Conservation (phyloP, 2,329 filamentous ascomycete genomes). For the Bipolaris zeicola region DNA sequence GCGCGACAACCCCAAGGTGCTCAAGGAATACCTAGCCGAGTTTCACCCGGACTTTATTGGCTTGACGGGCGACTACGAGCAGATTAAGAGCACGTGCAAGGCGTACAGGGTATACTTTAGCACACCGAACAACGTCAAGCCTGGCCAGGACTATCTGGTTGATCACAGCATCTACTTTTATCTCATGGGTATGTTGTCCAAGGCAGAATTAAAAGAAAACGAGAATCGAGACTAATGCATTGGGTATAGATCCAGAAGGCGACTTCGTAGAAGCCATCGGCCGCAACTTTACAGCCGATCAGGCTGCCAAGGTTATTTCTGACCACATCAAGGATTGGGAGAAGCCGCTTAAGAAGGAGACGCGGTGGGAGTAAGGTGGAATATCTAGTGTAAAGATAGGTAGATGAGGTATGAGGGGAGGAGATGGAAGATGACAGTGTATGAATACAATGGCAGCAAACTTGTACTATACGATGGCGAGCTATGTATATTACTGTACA, state of each 20-base stretch:
- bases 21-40: conserved; percentile 85
- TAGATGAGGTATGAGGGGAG: background rate
- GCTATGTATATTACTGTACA: conserved; percentile 2
- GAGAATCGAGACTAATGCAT: background rate
- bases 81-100: conserved; percentile 94
- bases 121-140: conserved; percentile 84
- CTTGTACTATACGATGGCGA: conserved; percentile 2
- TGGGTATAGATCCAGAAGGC: conserved; percentile 78
- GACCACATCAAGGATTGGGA: conserved; percentile 84
- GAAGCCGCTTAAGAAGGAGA: conserved; percentile 58
- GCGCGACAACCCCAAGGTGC: conserved; percentile 81
- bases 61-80: conserved; percentile 89
- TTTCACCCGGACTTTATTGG: conserved; percentile 89
- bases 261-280: conserved; percentile 98
- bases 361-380: conserved; percentile 31
- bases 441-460: conserved; percentile 1
- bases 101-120: conserved; percentile 97
- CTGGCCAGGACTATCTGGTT: conserved; percentile 94
- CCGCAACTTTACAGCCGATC: conserved; percentile 87
- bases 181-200: conserved; percentile 72
- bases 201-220: background rate
- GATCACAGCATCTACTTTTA: conserved; percentile 99
- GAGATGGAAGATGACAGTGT: background rate
- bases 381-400: background rate
- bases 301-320: conserved; percentile 81